Percentiles rank a stretch among this genome's conserved stretches.
These are phyloP conservation scores for Dioszegia hungarica DNA, from an alignment of 768 basidiomycete species.

Conservation along the genomic window DNA sequence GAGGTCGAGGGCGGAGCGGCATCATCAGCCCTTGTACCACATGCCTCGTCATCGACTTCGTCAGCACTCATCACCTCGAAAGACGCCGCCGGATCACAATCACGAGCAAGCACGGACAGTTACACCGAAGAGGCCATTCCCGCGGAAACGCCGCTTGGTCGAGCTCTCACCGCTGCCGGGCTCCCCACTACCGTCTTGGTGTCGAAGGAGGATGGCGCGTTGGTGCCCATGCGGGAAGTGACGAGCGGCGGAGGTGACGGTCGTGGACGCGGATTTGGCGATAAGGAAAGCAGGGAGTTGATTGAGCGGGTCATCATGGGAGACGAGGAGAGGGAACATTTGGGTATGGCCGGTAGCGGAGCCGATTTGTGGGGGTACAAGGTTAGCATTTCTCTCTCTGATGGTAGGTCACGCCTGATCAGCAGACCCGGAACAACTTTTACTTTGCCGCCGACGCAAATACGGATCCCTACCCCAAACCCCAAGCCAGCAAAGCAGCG, in stretches of 20 bases:
- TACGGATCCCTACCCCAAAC: constrained; percentile 63
- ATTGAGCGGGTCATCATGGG: constrained; percentile 37
- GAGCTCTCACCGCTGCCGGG: constrained; percentile 42
- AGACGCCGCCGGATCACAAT: not conserved
- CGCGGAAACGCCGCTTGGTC: constrained; percentile 40
- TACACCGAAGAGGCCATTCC: constrained; percentile 5
- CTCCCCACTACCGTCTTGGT: constrained; percentile 46
- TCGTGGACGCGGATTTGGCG: constrained; percentile 32
- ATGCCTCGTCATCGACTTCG: constrained; percentile 7
- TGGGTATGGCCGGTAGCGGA: constrained; percentile 31
- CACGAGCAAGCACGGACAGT: not conserved
- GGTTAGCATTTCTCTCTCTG: constrained; percentile 23
- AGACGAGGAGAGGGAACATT: constrained; percentile 20
- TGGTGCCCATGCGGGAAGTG: constrained; percentile 41
- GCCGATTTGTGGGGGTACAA: constrained; percentile 44
- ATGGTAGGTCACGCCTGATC: not conserved
- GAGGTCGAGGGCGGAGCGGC: not conserved
- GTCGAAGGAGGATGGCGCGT: constrained; percentile 30
- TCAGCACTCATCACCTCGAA: constrained; percentile 17
- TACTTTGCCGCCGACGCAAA: constrained; percentile 96
- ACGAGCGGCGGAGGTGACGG: constrained; percentile 31
- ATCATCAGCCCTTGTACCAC: constrained; percentile 14
- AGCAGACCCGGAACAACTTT: constrained; percentile 81
- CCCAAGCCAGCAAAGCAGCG: constrained; percentile 3
- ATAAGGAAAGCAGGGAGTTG: constrained; percentile 13